Base-by-base conservation (phyloP, 2,329 filamentous ascomycete species). In the Botryotinia globosa region DNA sequence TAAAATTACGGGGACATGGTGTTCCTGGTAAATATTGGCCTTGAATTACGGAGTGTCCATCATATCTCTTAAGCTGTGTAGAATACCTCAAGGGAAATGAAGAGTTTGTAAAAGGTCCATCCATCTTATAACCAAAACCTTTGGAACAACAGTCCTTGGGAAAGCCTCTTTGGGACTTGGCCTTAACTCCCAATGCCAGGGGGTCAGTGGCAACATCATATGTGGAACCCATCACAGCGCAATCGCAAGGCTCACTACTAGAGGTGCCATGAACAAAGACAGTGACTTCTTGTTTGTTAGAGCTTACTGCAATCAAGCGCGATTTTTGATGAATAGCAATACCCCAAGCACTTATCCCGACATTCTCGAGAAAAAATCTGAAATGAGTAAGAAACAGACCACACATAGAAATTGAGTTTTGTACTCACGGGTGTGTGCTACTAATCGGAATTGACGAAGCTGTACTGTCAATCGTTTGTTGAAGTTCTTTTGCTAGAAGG, bases 321-420 rank as follows among this genome's bases (percentile, higher is more conserved):
- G 93, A 93, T 75, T 90, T 84, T 74, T 89, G 39, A 61, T 74
- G 72, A 32, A 74, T 72, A 42, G 73, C 65, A 97, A 82, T 69
- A 0, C 95, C 96, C 96, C 96, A 99, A 3, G 94, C 95, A 74
- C 93, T 95, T 37, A 83, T 83, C 1, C 88, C 88, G 3, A 97
- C 94, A 79, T 92, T 94, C 54, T 92, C 88, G 73, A 89, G 88
- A 73, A 97, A 92, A 79, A 97, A 92, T 14, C 76, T 78, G 66
- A 34, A 32, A 34, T 18, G 18, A 32, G 75, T 73, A 75, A 71
- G 69, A 56, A 65, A 29, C 45, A 44, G 39, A 56, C 8, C 34
- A 65, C 25, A 54, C 12, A 71, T 3, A 18, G 20, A 39, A 42
- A 25, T 32, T n/a, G 14, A 29, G 6, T 25, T 34, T 18, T 34